Conservation (phyloP, 371 early-diverging fungal species). For the Mucor piriformis region DNA sequence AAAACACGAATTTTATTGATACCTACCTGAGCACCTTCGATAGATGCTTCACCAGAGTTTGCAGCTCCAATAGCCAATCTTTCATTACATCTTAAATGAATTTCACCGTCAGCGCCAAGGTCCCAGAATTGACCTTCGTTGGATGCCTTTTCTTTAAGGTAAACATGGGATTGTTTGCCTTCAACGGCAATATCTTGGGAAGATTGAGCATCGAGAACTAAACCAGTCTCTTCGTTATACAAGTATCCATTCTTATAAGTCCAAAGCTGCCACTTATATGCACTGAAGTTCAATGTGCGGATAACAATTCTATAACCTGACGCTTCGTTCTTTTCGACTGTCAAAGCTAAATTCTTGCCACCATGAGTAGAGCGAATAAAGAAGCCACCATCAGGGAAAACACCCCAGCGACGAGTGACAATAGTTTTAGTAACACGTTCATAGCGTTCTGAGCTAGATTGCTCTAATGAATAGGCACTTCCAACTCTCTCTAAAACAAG, state of each 20-base stretch:
- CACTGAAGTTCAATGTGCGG: slow-evolving; percentile 42
- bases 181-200: slow-evolving; percentile 35
- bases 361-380: slow-evolving; percentile 42
- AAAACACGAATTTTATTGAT: slow-evolving; percentile 28
- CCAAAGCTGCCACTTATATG: slow-evolving; percentile 57
- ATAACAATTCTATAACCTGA: slow-evolving; percentile 27
- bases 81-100: slow-evolving; percentile 41
- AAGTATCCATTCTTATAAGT: slow-evolving; percentile 50
- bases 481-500: slow-evolving; percentile 16
- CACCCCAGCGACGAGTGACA: slow-evolving; percentile 47
- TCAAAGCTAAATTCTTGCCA: slow-evolving; percentile 36
- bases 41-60: slow-evolving; percentile 24
- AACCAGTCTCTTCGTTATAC: slow-evolving; percentile 57
- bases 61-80: slow-evolving; percentile 38
- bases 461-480: slow-evolving; percentile 21
- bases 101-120: slow-evolving; percentile 44
- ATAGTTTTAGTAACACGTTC: slow-evolving; percentile 35
- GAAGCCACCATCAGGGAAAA: slow-evolving; percentile 44
- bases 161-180: slow-evolving; percentile 34
- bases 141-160: slow-evolving; percentile 28
- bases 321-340: slow-evolving; percentile 28
- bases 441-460: slow-evolving; percentile 32
- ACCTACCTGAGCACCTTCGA: slow-evolving; percentile 46
- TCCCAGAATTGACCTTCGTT: slow-evolving; percentile 48
- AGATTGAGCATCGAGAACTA: slow-evolving; percentile 49